Evolutionary conservation across 179 eudicot genomes (phyloP).

Genomic region (Silene noctiflora): DNA sequence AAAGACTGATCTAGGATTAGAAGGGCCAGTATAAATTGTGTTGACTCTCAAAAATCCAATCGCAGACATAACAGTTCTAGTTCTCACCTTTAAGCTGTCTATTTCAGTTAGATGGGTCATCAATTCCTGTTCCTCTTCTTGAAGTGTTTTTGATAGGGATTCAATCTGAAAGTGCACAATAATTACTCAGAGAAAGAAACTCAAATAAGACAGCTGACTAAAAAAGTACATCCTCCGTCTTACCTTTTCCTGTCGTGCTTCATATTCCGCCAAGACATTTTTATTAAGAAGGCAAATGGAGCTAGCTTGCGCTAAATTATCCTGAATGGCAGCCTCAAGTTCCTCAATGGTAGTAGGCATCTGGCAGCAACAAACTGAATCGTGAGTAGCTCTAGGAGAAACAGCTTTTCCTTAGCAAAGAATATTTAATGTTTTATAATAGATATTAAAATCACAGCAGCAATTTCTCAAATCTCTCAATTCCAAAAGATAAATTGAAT

Average conservation of each 20-base stretch:
- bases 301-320: constrained; percentile 66
- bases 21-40: not conserved
- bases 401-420: not conserved
- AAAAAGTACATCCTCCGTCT: constrained; percentile 5
- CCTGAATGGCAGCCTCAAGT: constrained; percentile 80
- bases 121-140: constrained; percentile 56
- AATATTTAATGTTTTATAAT: not conserved
- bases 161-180: constrained; percentile 52
- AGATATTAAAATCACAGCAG: not conserved
- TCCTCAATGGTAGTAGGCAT: constrained; percentile 95
- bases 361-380: constrained; percentile 31
- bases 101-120: constrained; percentile 46
- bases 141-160: constrained; percentile 45
- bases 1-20: not conserved
- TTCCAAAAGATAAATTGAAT: not conserved
- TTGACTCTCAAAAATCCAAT: not conserved
- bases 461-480: not conserved
- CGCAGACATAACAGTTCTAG: not conserved
- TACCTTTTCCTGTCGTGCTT: constrained; percentile 69
- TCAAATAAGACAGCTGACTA: constrained; percentile 14
- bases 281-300: constrained; percentile 71
- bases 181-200: constrained; percentile 4
- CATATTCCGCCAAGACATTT: constrained; percentile 84
- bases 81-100: constrained; percentile 60
- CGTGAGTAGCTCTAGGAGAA: constrained; percentile 1